phyloP scores from a whole-genome alignment of 202 grass and related monocot species.

The Digitaria exilis region DNA sequence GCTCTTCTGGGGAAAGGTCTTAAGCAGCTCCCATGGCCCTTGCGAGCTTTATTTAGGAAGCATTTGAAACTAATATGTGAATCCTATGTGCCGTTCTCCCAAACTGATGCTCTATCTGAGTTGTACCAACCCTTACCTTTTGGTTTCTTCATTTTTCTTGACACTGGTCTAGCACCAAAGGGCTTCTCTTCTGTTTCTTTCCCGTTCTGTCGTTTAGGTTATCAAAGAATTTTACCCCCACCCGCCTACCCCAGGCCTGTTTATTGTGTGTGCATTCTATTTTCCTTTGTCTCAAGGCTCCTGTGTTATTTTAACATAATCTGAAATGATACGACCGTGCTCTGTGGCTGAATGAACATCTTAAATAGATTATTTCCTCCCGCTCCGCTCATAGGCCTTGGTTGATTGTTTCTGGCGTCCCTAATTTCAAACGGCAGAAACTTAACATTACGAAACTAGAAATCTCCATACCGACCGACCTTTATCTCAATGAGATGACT shows the following conservation, averaged over 20 bases:
- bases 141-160: neutral
- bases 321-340: neutral
- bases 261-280: neutral
- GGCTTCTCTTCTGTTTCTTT: constrained; percentile 15
- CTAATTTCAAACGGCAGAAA: neutral
- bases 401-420: neutral
- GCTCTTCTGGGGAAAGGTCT: neutral
- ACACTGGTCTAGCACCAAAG: constrained; percentile 7
- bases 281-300: neutral
- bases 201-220: neutral
- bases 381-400: too few relatives aligned
- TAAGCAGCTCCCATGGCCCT: neutral
- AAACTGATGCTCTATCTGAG: constrained; percentile 27
- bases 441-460: neutral
- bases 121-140: constrained; percentile 21
- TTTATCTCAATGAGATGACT: too few relatives aligned
- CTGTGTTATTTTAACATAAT: neutral
- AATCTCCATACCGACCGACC: too few relatives aligned
- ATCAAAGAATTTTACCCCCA: constrained; percentile 11
- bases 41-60: constrained; percentile 30
- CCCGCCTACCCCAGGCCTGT: too few relatives aligned
- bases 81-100: constrained; percentile 25
- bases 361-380: neutral
- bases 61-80: constrained; percentile 40
- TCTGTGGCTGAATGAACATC: neutral